Evolutionary conservation across 2,329 filamentous ascomycete genomes (phyloP), one percentile per base, ranked within the genome.

Genomic region (Hirsutella rhossiliensis): DNA sequence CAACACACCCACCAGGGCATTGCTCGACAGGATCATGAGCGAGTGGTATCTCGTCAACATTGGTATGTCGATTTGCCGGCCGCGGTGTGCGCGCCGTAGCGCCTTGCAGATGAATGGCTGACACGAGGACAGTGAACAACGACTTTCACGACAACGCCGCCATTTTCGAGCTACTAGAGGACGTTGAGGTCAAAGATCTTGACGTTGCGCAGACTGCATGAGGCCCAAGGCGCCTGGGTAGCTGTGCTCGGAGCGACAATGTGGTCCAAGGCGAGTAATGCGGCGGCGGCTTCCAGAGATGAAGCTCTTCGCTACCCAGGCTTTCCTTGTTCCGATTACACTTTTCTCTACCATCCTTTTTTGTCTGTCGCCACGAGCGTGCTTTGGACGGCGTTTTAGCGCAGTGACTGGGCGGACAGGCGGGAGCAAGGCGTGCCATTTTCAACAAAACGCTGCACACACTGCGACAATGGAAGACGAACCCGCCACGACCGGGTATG

Each of bases 41-140:
- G 80, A 80, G 43, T 98, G 90, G 88, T 90, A 88, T 59, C 71
- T 98, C 46, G 77, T 98, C 54, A 98, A 98, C 60, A 95, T 98
- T 55, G 87, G 86, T 89, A 71, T 69, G 81, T 63, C 12, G 31
- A 17, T 37, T 2, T 5, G 5, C 11, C n/a, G n/a, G 9, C 18
- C 34, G 17, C 11, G 9, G 6, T 18, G 18, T 15, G 17, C 5
- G n/a, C 12, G 12, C 31, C n/a, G 13, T 12, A 13, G 31, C 13
- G 31, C 2, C 11, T 5, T n/a, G 31, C 31, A 32, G 31, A 13
- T 8, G 29, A 30, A 15, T 37, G 3, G 34, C n/a, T 23, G 19
- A 36, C 36, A 30, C 11, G 4, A 18, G n/a, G 13, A 23, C 23
- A 89, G 92, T 98, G 27, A 88, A 98, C 70, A 98, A 98, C 59